phyloP scores from a whole-genome alignment of 2,329 filamentous ascomycete genomes.

The Claviceps fusiformis region DNA sequence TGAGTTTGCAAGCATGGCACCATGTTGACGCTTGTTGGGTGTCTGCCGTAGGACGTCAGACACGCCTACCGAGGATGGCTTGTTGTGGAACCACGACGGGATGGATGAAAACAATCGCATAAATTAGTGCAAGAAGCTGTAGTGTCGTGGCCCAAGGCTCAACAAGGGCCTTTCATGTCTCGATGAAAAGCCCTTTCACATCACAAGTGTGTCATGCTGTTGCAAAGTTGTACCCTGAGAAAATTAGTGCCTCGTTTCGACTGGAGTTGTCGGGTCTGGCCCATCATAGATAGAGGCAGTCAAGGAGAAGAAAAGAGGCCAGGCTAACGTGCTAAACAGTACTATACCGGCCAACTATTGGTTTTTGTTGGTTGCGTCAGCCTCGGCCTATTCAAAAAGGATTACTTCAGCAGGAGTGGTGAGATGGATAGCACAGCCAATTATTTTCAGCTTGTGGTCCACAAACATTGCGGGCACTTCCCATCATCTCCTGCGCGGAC shows the following conservation, averaged over 20 bases:
- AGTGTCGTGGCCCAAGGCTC: neutral
- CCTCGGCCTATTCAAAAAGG: neutral
- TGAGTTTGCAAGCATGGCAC: neutral
- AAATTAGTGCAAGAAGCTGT: neutral
- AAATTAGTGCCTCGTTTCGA: neutral
- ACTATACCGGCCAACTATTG: neutral
- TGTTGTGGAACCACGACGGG: constrained; percentile 2
- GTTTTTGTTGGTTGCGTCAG: neutral
- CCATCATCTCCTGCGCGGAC: neutral
- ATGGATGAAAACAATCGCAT: neutral
- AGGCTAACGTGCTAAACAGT: neutral
- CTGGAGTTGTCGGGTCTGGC: neutral
- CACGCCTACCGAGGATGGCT: neutral
- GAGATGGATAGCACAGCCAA: neutral
- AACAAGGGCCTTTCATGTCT: neutral
- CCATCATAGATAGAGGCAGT: neutral
- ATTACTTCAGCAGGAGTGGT: constrained; percentile 1
- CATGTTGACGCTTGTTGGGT: neutral
- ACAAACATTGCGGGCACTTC: neutral
- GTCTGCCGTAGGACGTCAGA: neutral
- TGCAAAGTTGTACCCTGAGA: neutral
- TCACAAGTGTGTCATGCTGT: constrained; percentile 1
- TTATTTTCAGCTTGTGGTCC: neutral
- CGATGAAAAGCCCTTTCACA: neutral
- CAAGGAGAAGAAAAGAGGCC: neutral